Evolutionary conservation across 345 rosid species (phyloP).

Genomic region (Lenwebbia sp.): DNA sequence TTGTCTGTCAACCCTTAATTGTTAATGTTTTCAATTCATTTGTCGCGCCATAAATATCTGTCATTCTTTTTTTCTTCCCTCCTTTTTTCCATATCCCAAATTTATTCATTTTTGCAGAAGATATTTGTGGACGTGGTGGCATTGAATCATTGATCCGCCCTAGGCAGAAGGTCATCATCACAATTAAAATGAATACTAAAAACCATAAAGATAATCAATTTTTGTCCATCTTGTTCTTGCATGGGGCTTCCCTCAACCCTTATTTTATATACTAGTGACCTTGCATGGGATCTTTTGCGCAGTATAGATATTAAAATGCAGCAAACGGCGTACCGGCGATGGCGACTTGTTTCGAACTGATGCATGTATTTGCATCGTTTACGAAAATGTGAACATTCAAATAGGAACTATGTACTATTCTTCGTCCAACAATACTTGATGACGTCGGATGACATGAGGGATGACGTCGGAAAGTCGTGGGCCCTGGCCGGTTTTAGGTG

Average conservation of each 20-base stretch:
- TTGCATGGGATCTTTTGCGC: neutral
- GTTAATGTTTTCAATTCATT: neutral
- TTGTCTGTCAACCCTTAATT: neutral
- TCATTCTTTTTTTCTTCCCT: neutral
- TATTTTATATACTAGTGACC: too few species aligned
- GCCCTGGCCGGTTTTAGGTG: neutral
- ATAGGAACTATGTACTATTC: neutral
- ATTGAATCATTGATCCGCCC: too few species aligned
- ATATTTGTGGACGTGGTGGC: neutral
- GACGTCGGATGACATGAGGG: neutral
- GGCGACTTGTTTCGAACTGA: neutral
- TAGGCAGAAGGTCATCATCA: neutral
- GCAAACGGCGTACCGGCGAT: neutral
- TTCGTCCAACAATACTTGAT: neutral
- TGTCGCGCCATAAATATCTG: neutral
- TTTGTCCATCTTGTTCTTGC: neutral
- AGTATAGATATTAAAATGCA: neutral
- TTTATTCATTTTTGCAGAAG: neutral
- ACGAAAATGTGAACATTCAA: neutral
- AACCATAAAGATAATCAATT: neutral
- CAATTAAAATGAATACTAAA: neutral
- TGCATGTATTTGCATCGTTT: neutral
- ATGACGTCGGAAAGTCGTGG: neutral
- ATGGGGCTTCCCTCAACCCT: too few species aligned
- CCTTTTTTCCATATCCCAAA: neutral